phyloP scores from a whole-genome alignment of 352 stramenopile species.

The Phytophthora kernoviae region DNA sequence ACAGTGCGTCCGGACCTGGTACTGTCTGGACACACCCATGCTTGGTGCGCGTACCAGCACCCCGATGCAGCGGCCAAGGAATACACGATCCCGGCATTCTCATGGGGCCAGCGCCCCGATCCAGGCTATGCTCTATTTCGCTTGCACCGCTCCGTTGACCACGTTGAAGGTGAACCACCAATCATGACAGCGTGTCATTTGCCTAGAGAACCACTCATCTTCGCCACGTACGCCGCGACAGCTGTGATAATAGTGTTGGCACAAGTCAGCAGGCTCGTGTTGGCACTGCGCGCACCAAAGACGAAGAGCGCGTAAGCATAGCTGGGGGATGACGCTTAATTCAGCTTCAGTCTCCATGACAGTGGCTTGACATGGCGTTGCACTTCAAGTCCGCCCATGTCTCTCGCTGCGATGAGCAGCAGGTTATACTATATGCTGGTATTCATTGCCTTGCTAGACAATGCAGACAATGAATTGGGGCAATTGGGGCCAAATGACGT shows the following conservation, averaged over 20 bases:
- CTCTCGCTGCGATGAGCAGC: neutral
- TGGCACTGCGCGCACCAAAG: conserved; percentile 5
- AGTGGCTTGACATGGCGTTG: neutral
- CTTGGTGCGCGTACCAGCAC: conserved; percentile 64
- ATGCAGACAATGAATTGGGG: no score
- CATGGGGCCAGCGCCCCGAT: conserved; percentile 79
- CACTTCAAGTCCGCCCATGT: conserved; percentile 6
- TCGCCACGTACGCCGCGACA: conserved; percentile 38
- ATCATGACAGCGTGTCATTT: conserved; percentile 38
- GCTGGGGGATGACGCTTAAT: neutral
- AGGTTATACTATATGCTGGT: no score
- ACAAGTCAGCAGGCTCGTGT: conserved; percentile 14
- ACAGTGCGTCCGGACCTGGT: conserved; percentile 57
- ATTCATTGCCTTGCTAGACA: no score
- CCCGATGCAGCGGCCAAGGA: conserved; percentile 31
- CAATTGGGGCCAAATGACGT: no score
- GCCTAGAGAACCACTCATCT: conserved; percentile 43
- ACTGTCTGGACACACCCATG: conserved; percentile 79
- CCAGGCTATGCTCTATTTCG: conserved; percentile 73
- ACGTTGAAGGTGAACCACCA: neutral
- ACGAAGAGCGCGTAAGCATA: conserved; percentile 21
- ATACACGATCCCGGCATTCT: conserved; percentile 77
- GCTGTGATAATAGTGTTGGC: conserved; percentile 17
- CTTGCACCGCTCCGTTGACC: conserved; percentile 9
- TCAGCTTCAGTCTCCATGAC: no score